Evolutionary conservation across 2,329 filamentous ascomycete species (phyloP), one percentile per base, ranked within the genome.

Genomic region (Teratosphaeria destructans): DNA sequence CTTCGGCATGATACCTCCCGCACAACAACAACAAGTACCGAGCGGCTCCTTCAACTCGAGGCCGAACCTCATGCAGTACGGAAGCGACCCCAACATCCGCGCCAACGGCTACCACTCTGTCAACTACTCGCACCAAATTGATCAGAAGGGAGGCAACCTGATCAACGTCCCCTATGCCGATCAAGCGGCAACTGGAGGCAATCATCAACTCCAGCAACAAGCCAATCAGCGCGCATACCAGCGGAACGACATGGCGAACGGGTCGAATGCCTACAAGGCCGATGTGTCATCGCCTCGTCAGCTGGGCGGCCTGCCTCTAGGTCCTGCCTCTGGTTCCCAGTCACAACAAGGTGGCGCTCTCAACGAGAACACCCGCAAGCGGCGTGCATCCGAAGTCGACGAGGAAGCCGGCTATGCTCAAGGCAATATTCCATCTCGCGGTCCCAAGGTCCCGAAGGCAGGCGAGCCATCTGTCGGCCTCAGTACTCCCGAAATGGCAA

Each of bases 381-480:
- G 43, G n/a, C 26, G 53, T 19, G 34, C 27, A n/a, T 27, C 53
- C 19, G 53, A 54, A 12, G 19, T 54, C 53, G 53, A 54, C 14
- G 27, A 37, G 7, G 52, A 53, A 53, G 26, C 7, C 27, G n/a
- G 53, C 53, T 32, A 32, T 14, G 10, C 53, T 7, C 53, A 32
- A 32, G 53, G 53, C 27, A 32, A 27, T 14, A 54, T 57, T 14
- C 59, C 60, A 26, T 56, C 55, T 43, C 59, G 61, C 56, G 61
- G 61, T n/a, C 52, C 60, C 6, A 63, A 61, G 43, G 59, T 58
- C 1, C 59, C 60, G 12, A 63, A 63, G 32, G 55, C 52, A 7
- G 61, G 59, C 27, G 53, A 58, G 19, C 26, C 19, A 14, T 29
- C 29, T 12, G 57, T 56, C 27, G 54, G 52, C 57, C n/a, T 37